Evolutionary conservation across 2,329 filamentous ascomycete species (phyloP).

Genomic region (Penicillium vulpinum): DNA sequence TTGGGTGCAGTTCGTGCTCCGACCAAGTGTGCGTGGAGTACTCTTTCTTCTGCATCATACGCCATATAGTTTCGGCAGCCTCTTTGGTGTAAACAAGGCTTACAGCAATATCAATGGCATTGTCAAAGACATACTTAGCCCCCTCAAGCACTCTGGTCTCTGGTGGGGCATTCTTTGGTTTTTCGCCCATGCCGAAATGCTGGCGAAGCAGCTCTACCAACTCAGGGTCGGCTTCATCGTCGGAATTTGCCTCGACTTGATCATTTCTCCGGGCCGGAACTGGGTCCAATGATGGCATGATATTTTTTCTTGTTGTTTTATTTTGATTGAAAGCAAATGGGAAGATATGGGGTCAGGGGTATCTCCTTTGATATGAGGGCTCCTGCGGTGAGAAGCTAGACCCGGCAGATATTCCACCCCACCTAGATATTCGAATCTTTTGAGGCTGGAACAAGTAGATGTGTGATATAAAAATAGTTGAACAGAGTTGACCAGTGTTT

Average conservation of each 20-base stretch:
- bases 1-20: constrained; percentile 85
- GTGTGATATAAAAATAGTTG: not conserved
- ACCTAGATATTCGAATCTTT: not conserved
- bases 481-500: not conserved
- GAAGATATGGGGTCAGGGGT: constrained; percentile 3
- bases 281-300: constrained; percentile 23
- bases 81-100: constrained; percentile 79
- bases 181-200: constrained; percentile 65
- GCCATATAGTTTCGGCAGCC: constrained; percentile 76
- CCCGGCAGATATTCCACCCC: not conserved
- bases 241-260: constrained; percentile 64
- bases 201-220: constrained; percentile 82
- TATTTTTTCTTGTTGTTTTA: not conserved
- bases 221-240: constrained; percentile 87
- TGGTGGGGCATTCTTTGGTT: constrained; percentile 57
- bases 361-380: not conserved
- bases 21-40: constrained; percentile 88
- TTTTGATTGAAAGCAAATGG: not conserved
- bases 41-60: constrained; percentile 76
- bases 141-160: constrained; percentile 80
- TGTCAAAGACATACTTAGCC: constrained; percentile 85
- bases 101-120: constrained; percentile 87
- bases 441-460: not conserved
- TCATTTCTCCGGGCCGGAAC: constrained; percentile 14
- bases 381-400: constrained; percentile 2